phyloP scores from a whole-genome alignment of 768 basidiomycete genomes.

The Kwoniella bestiolae region DNA sequence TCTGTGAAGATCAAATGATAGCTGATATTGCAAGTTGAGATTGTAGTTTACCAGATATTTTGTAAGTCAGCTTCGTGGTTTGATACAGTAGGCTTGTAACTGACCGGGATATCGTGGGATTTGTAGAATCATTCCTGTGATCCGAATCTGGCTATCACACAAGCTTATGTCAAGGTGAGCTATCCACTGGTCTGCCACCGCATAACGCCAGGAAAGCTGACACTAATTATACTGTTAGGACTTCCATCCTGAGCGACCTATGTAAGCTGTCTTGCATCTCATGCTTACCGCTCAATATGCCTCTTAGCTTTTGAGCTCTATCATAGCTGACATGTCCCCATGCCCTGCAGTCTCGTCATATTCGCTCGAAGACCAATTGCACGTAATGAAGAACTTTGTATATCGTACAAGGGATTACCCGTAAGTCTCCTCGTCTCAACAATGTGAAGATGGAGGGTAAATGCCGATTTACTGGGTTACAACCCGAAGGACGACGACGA shows the following conservation, averaged over 20 bases:
- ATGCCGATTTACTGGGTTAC: neutral
- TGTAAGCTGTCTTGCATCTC: conserved; percentile 28
- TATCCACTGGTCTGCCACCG: neutral
- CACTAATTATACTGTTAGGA: conserved; percentile 35
- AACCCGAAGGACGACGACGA: conserved; percentile 25
- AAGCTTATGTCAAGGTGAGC: conserved; percentile 73
- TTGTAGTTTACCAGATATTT: conserved; percentile 85
- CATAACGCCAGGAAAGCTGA: neutral
- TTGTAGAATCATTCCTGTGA: conserved; percentile 83
- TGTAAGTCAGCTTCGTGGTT: conserved; percentile 60
- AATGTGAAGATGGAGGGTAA: neutral
- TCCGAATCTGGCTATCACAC: conserved; percentile 74
- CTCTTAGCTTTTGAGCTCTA: too few species aligned
- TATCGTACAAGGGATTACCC: conserved; percentile 54
- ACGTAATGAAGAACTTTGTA: conserved; percentile 50
- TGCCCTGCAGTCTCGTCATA: conserved; percentile 45
- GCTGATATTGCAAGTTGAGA: neutral
- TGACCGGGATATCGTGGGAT: conserved; percentile 2
- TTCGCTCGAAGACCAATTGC: conserved; percentile 45
- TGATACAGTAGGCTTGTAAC: neutral
- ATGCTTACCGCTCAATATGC: too few species aligned
- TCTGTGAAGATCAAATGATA: neutral
- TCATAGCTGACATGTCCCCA: conserved; percentile 14
- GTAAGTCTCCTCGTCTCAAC: conserved; percentile 26
- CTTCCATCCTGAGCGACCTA: conserved; percentile 54